Evolutionary conservation across 805 yeast genomes (phyloP), one percentile per base, ranked within the genome.

Genomic region (Lipomyces chichibuensis): DNA sequence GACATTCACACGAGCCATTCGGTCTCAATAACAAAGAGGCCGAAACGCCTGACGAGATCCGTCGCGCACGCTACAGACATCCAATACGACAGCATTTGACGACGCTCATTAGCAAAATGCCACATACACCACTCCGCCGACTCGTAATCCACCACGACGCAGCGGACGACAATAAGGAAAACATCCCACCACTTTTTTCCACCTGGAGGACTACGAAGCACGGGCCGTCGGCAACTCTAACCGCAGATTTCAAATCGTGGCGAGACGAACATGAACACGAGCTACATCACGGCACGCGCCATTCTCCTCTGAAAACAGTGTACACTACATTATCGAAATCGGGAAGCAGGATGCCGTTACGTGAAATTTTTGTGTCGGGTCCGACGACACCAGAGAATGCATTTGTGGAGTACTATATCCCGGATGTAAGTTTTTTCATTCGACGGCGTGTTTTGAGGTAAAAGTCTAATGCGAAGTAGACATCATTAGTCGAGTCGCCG

Each of bases 361-460:
- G 57, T 17, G 63, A 67, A 51, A 35, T 67, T 4, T 67, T 61
- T 51, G 53, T 67, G 43, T 67, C 70, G 3, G 64, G 70, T 64
- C 70, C 70, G 33, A 58, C 57, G 20, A 67, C 70, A 25, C 64
- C 70, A n/a, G 67, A 54, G 11, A 67, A 67, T 33, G 65, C 70
- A 17, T 67, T 27, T 51, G 35, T 60, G 32, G 70, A 67, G 46
- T 67, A 64, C 43, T 49, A 37, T 14, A 62, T 67, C 32, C 23
- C 59, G 17, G 52, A 57, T 14, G 67, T 67, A 51, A 46, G 67
- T 54, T 13, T 54, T 13, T 29, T 14, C 29, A 20, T 13, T 14
- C 17, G 20, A 13, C 13, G 23, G 8, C 3, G 29, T 25, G 17
- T 53, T 7, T 43, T 2, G 20, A 43, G n/a, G 9, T n/a, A 43